Evolutionary conservation across 306 rosid genomes (phyloP).

Genomic region (Sicyos baderoa): DNA sequence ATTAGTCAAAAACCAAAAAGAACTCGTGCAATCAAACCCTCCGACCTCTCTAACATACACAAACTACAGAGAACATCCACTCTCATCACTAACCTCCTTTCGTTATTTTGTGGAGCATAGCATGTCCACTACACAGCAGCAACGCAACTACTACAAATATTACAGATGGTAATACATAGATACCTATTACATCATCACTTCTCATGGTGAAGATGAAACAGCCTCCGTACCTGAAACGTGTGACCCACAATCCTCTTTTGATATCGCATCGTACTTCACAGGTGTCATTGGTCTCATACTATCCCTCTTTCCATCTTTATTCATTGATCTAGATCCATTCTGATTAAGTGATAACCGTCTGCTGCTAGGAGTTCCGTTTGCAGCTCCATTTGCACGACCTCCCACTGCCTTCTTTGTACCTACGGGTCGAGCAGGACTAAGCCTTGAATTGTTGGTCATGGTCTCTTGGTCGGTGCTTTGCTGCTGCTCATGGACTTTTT

Average conservation of each 20-base stretch:
- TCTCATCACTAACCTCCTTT: slow-evolving; percentile 4
- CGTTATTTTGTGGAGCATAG: slow-evolving; percentile 13
- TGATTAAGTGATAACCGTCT: slow-evolving; percentile 85
- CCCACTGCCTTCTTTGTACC: slow-evolving; percentile 71
- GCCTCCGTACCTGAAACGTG: slow-evolving; percentile 69
- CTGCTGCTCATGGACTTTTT: slow-evolving; percentile 71
- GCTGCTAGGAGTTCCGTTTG: slow-evolving; percentile 70
- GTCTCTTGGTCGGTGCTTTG: slow-evolving; percentile 75
- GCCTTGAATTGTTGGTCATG: slow-evolving; percentile 58
- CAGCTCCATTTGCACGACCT: slow-evolving; percentile 69
- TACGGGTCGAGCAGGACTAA: slow-evolving; percentile 74
- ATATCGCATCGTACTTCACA: slow-evolving; percentile 66
- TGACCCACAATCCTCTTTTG: slow-evolving; percentile 78
- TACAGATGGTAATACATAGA: slow-evolving; percentile 4
- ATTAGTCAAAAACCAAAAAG: slow-evolving; percentile 9
- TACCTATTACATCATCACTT: not conserved
- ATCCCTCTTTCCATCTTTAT: slow-evolving; percentile 71
- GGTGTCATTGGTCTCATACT: slow-evolving; percentile 72
- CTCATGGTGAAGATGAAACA: slow-evolving; percentile 57
- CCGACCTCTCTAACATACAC: slow-evolving; percentile 20
- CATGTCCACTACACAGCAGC: slow-evolving; percentile 13
- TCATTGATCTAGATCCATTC: slow-evolving; percentile 64
- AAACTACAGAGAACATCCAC: slow-evolving; percentile 15
- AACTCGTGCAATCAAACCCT: not conserved
- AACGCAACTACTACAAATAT: slow-evolving; percentile 17